Evolutionary conservation across 2,329 filamentous ascomycete species (phyloP).

Genomic region (Apiospora pterosperma): DNA sequence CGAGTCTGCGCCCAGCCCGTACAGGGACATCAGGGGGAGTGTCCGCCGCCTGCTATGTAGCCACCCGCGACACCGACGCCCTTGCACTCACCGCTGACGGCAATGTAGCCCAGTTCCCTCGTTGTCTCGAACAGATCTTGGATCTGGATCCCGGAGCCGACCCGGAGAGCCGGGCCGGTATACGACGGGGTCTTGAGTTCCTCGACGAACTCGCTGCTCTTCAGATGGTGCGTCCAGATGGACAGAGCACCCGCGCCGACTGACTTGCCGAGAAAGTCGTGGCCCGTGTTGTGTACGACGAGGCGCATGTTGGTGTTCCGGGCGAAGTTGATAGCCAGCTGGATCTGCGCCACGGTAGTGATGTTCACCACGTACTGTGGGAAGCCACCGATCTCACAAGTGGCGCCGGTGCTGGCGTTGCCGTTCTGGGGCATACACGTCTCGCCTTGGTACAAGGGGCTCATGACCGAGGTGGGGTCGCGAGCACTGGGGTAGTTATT

Average conservation of each 20-base stretch:
- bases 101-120: constrained; percentile 36
- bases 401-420: constrained; percentile 8
- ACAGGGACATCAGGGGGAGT: constrained; percentile 43
- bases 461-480: background rate
- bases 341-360: constrained; percentile 19
- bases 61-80: constrained; percentile 43
- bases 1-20: constrained; percentile 42
- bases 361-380: constrained; percentile 39
- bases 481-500: background rate
- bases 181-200: constrained; percentile 18
- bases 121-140: constrained; percentile 49
- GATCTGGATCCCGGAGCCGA: constrained; percentile 50
- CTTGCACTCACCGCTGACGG: constrained; percentile 47
- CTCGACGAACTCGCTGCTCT: constrained; percentile 22
- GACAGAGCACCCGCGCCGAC: constrained; percentile 31
- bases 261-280: constrained; percentile 41
- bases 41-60: constrained; percentile 44
- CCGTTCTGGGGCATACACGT: constrained; percentile 15
- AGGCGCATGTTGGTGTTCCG: constrained; percentile 41
- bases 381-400: constrained; percentile 21
- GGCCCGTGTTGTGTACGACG: constrained; percentile 47
- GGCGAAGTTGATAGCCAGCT: constrained; percentile 19
- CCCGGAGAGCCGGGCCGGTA: constrained; percentile 46
- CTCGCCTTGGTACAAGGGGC: constrained; percentile 24
- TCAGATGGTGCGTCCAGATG: constrained; percentile 32